Conservation (phyloP, 495 filamentous ascomycete species). For the Poronia punctata region DNA sequence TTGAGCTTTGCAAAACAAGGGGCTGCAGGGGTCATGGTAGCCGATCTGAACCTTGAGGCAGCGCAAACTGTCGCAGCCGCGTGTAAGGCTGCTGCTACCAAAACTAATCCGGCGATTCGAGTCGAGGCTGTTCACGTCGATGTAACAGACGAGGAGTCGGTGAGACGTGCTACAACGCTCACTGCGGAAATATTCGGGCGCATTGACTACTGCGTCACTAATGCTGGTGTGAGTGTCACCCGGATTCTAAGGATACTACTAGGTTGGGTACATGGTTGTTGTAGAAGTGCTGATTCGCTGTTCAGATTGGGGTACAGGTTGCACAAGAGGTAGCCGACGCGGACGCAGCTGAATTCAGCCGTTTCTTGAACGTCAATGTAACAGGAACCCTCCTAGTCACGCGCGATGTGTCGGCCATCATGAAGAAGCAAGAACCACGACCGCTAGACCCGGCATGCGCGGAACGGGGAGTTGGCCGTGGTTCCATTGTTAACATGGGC, state of each 20-base stretch:
- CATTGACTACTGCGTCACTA: conserved; percentile 11
- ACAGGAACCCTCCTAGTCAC: conserved; percentile 27
- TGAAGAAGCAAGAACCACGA: conserved; percentile 25
- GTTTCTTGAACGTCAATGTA: conserved; percentile 26
- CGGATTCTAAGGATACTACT: no score
- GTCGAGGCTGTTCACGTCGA: neutral
- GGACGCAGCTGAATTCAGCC: conserved; percentile 19
- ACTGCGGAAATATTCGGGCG: conserved; percentile 17
- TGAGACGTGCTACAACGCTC: conserved; percentile 12
- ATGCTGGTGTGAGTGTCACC: conserved; percentile 1
- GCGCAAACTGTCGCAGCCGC: neutral
- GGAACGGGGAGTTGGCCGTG: conserved; percentile 13
- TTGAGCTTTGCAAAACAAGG: conserved; percentile 26
- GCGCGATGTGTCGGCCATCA: conserved; percentile 25
- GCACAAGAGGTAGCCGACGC: conserved; percentile 13
- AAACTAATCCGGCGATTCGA: neutral
- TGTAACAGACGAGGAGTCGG: conserved; percentile 1
- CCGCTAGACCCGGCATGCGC: conserved; percentile 12
- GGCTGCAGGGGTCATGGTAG: conserved; percentile 21
- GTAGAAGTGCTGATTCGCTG: neutral
- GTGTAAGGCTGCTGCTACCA: neutral
- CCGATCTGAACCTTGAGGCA: conserved; percentile 17
- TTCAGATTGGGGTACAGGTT: conserved; percentile 12
- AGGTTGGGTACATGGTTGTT: neutral
- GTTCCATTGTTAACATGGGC: conserved; percentile 21